Conservation (phyloP, 2,329 filamentous ascomycete species). For the Tolypocladium ophioglossoides region DNA sequence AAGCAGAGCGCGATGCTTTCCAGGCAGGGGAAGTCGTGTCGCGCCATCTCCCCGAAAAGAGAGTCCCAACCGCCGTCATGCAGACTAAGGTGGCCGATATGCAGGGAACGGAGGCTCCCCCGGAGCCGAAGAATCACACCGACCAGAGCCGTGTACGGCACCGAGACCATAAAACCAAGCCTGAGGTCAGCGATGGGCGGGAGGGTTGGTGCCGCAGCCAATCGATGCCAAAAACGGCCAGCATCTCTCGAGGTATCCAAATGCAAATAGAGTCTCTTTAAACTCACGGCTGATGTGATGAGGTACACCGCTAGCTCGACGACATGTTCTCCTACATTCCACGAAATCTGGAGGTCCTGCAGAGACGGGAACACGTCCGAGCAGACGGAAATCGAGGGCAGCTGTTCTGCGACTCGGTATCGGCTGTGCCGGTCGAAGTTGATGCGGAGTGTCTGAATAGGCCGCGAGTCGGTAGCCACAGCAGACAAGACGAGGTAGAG, state of each 20-base stretch:
- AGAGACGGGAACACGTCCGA: background rate
- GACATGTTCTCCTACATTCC: background rate
- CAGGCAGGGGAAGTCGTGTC: background rate
- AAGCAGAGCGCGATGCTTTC: background rate
- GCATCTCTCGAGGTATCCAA: too few relatives aligned
- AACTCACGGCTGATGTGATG: background rate
- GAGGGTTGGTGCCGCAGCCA: background rate
- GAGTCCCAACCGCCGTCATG: background rate
- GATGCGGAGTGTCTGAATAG: background rate
- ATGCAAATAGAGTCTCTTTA: background rate
- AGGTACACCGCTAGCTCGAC: background rate
- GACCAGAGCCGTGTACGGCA: background rate
- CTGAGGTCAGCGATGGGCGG: background rate
- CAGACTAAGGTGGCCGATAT: background rate
- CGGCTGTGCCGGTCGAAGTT: accelerated
- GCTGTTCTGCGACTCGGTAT: background rate
- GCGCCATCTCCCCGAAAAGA: background rate
- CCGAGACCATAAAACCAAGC: background rate
- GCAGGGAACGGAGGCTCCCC: background rate
- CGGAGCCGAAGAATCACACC: background rate
- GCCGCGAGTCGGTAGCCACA: background rate
- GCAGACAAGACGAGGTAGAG: background rate
- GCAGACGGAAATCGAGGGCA: background rate
- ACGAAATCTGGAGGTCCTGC: background rate
- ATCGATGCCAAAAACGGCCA: background rate